Conservation (phyloP, 176 grass and related monocot species). For the Rhynchospora breviuscula region DNA sequence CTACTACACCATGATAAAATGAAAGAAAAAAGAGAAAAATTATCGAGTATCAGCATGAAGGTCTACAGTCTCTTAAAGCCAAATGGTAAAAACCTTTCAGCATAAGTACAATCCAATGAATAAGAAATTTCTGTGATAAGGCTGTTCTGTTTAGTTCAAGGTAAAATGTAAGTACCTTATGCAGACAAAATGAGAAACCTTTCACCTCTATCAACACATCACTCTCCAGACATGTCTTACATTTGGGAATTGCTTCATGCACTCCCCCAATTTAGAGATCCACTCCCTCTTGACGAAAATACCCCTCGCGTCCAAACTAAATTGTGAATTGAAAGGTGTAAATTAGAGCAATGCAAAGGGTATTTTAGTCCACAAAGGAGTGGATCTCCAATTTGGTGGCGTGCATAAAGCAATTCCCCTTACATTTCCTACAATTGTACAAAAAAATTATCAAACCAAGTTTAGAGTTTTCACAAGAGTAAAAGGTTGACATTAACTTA, state of each 20-base stretch:
- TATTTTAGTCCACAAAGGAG: too few species aligned
- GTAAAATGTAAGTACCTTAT: neutral
- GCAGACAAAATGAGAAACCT: conserved; percentile 18
- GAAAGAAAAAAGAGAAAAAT: neutral
- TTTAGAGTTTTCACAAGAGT: neutral
- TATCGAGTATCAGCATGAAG: neutral
- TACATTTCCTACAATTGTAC: conserved; percentile 17
- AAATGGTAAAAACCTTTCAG: neutral
- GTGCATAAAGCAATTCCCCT: too few species aligned
- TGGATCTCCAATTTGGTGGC: too few species aligned
- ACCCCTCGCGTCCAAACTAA: too few species aligned
- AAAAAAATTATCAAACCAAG: neutral
- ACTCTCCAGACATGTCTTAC: neutral
- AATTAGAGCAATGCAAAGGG: too few species aligned
- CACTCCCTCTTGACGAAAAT: too few species aligned
- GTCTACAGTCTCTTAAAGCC: neutral
- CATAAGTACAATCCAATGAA: neutral
- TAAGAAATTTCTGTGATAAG: neutral
- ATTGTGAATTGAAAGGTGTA: too few species aligned
- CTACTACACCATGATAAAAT: neutral
- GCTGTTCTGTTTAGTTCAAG: neutral
- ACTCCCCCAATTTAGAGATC: too few species aligned
- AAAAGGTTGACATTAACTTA: neutral
- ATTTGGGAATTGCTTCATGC: too few species aligned
- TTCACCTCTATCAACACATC: conserved; percentile 16